Conservation (phyloP, 805 yeast species). For the Suhomyces pyralidae region DNA sequence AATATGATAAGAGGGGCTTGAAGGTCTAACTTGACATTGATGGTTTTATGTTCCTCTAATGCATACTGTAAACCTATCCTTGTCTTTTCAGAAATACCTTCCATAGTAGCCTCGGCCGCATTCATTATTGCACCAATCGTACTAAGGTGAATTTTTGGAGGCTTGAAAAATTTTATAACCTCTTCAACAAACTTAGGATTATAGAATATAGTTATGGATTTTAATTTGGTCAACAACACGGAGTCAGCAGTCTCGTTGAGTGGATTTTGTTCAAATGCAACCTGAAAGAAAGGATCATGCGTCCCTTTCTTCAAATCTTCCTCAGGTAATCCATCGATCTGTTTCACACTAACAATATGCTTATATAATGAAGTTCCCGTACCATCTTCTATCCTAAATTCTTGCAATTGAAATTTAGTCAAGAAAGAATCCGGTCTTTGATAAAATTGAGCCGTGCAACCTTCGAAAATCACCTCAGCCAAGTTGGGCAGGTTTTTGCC, state of each 20-base stretch:
- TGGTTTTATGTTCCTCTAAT: slow-evolving; percentile 88
- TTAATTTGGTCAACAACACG: slow-evolving; percentile 63
- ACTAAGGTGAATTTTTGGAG: slow-evolving; percentile 81
- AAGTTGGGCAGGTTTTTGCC: slow-evolving; percentile 45
- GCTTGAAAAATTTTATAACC: slow-evolving; percentile 72
- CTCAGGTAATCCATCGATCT: slow-evolving; percentile 23
- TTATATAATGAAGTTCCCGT: slow-evolving; percentile 76
- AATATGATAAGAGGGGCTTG: slow-evolving; percentile 90
- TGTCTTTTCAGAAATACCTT: slow-evolving; percentile 85
- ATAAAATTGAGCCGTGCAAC: slow-evolving; percentile 67
- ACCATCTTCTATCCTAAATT: slow-evolving; percentile 85
- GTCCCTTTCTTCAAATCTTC: slow-evolving; percentile 6
- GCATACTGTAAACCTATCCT: slow-evolving; percentile 91
- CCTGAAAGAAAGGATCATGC: slow-evolving; percentile 72
- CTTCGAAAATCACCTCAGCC: slow-evolving; percentile 80
- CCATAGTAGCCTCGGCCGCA: slow-evolving; percentile 94
- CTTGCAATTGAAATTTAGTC: slow-evolving; percentile 70
- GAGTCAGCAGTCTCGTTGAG: slow-evolving; percentile 83
- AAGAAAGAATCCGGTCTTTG: slow-evolving; percentile 79
- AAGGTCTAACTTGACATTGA: slow-evolving; percentile 79
- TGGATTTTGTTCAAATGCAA: slow-evolving; percentile 84
- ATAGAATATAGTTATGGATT: slow-evolving; percentile 86
- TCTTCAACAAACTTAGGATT: slow-evolving; percentile 81
- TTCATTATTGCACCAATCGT: slow-evolving; percentile 86
- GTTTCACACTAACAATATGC: slow-evolving; percentile 82